Evolutionary conservation across 2,329 filamentous ascomycete genomes (phyloP), one percentile per base, ranked within the genome.

Genomic region (Aspergillus persii): DNA sequence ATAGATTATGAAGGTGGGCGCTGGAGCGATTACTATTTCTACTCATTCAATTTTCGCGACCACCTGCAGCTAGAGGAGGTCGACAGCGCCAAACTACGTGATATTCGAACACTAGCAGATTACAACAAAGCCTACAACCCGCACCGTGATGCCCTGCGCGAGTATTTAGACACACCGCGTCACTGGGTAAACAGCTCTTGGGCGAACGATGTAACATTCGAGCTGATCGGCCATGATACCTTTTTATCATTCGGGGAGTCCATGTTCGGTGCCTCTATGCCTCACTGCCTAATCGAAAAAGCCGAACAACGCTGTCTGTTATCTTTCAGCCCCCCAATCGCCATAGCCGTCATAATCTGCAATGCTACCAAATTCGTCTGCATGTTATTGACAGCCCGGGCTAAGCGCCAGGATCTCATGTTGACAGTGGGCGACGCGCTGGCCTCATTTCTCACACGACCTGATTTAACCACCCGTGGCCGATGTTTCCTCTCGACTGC

Each of bases 371-470:
- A 68, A 51, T 27, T 63, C 2, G 18, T 56, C 9, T 59, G 60
- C n/a, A 66, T 66, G 57, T 57, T 61, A 3, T 11, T 67, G 5
- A 46, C 65, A 2, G 58, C 56, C 2, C 27, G 27, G 3, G 15
- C 8, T 26, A 30, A n/a, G 12, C 44, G 29, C 15, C 53, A 23
- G 30, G 57, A 27, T 2, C 52, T 30, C 31, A 53, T 63, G 36
- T 50, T 71, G 26, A 73, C 68, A 2, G 39, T 66, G 30, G 69
- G 70, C 2, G 71, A 73, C 56, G 70, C 70, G 1, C 51, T 72
- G 6, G 64, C 68, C 8, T 70, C 66, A 2, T 73, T 72, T 44
- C 49, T 71, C 3, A 47, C 30, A 4, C 33, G 11, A 0, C 63
- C 66, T 2, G 66, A 68, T 60, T 27, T 15, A 1, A 60, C 54